Conservation (phyloP, 2,329 filamentous ascomycete species). For the Erysiphe pulchra region DNA sequence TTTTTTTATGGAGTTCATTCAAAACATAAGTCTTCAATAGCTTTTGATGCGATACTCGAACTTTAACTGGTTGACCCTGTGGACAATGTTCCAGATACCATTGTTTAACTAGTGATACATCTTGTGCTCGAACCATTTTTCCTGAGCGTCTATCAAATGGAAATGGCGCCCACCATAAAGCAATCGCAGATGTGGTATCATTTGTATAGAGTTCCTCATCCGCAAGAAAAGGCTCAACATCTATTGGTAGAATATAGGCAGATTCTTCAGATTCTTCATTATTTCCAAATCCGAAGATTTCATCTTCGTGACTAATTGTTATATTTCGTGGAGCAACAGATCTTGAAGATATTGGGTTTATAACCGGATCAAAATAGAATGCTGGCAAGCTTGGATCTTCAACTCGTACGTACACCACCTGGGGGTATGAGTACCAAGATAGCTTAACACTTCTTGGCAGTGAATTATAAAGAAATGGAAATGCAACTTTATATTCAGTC, state of each 20-base stretch:
- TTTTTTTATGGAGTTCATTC: constrained; percentile 90
- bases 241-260: constrained; percentile 57
- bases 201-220: constrained; percentile 75
- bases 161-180: constrained; percentile 93
- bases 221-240: constrained; percentile 65
- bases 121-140: constrained; percentile 87
- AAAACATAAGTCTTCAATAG: constrained; percentile 85
- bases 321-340: constrained; percentile 86
- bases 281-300: constrained; percentile 63
- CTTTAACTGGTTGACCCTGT: constrained; percentile 76
- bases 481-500: constrained; percentile 87
- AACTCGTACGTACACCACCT: constrained; percentile 69
- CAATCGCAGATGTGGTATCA: constrained; percentile 75
- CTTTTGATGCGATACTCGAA: constrained; percentile 95
- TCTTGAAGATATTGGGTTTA: constrained; percentile 90
- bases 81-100: constrained; percentile 96
- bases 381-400: constrained; percentile 78
- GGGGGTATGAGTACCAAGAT: constrained; percentile 82
- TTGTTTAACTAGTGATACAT: constrained; percentile 90
- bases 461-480: constrained; percentile 88
- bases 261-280: constrained; percentile 48
- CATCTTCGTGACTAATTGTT: constrained; percentile 76
- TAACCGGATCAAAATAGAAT: constrained; percentile 93
- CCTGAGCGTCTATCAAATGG: constrained; percentile 88
- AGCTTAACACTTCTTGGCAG: constrained; percentile 81